Percentiles rank a stretch among this genome's conserved stretches.
Evolutionary conservation across 2,329 filamentous ascomycete species (phyloP).

Genomic region (Colletotrichum aenigma): DNA sequence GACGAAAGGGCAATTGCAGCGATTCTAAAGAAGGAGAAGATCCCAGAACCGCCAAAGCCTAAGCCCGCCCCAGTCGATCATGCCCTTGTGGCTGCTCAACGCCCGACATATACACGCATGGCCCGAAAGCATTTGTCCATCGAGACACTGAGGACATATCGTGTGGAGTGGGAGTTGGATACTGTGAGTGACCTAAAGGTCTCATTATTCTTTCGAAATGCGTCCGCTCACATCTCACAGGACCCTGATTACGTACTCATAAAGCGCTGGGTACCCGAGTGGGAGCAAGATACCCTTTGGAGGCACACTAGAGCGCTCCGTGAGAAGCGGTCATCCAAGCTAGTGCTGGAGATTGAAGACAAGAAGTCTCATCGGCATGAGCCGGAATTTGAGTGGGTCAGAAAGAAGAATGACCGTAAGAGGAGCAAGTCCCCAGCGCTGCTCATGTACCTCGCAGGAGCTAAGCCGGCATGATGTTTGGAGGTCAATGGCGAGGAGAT

Average conservation of each 20-base stretch:
- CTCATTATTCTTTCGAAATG: background rate
- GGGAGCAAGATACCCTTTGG: constrained; percentile 75
- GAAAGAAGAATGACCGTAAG: constrained; percentile 58
- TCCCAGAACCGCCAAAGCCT: constrained; percentile 30
- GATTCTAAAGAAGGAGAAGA: constrained; percentile 62
- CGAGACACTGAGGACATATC: constrained; percentile 61
- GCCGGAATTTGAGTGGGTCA: constrained; percentile 59
- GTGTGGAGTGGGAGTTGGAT: constrained; percentile 64
- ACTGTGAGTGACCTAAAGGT: constrained; percentile 43
- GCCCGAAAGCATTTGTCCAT: constrained; percentile 64
- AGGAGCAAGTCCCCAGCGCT: constrained; percentile 62
- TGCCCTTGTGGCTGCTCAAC: constrained; percentile 23
- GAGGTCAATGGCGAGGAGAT: background rate
- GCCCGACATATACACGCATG: constrained; percentile 69
- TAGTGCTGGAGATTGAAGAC: constrained; percentile 52
- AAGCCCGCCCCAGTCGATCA: background rate
- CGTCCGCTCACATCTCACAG: constrained; percentile 31
- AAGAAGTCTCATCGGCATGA: constrained; percentile 45
- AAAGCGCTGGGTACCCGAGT: constrained; percentile 74
- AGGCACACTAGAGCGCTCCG: constrained; percentile 70
- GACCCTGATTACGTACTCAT: constrained; percentile 75
- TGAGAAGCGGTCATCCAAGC: constrained; percentile 52
- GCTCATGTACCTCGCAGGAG: constrained; percentile 63
- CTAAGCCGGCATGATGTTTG: constrained; percentile 39
- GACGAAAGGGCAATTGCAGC: constrained; percentile 63